Percentiles rank a stretch among this genome's conserved stretches.
Conservation (phyloP, 2,329 filamentous ascomycete genomes). For the Aureobasidium lini region DNA sequence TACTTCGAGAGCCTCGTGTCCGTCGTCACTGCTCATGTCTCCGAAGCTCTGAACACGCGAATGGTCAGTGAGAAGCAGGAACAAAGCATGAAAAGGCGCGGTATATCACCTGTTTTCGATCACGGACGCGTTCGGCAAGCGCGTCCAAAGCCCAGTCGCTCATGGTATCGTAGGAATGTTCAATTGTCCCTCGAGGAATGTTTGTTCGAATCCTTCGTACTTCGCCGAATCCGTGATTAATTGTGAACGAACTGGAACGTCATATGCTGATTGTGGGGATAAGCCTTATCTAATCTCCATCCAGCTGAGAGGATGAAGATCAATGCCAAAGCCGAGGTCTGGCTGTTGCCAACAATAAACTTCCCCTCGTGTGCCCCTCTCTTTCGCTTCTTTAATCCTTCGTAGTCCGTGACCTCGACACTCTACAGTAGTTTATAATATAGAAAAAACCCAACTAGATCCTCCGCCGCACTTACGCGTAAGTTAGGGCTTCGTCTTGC, state of each 20-base stretch:
- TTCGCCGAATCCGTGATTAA: background rate
- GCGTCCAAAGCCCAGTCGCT: background rate
- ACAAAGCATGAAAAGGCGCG: background rate
- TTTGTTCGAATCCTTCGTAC: background rate
- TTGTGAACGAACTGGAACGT: conserved; percentile 1
- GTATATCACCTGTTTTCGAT: background rate
- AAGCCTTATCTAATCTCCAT: background rate
- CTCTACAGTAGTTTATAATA: background rate
- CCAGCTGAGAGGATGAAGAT: background rate
- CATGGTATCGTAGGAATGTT: background rate
- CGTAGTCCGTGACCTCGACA: background rate
- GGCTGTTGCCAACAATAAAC: background rate
- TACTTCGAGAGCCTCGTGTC: conserved; percentile 36
- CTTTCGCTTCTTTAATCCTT: background rate
- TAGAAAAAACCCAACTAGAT: background rate
- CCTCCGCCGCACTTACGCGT: background rate
- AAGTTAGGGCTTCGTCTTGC: background rate
- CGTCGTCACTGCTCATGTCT: conserved; percentile 28
- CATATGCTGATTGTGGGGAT: conserved; percentile 1
- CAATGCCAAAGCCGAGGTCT: background rate
- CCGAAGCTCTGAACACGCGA: conserved; percentile 6
- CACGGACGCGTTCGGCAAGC: background rate
- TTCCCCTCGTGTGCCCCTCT: background rate
- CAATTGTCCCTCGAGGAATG: background rate
- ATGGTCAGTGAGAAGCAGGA: background rate